A percentile compares a stretch with the other conserved stretches of the same genome.
Evolutionary conservation across 2,329 filamentous ascomycete species (phyloP).

Genomic region (Hymenoscyphus occultus): DNA sequence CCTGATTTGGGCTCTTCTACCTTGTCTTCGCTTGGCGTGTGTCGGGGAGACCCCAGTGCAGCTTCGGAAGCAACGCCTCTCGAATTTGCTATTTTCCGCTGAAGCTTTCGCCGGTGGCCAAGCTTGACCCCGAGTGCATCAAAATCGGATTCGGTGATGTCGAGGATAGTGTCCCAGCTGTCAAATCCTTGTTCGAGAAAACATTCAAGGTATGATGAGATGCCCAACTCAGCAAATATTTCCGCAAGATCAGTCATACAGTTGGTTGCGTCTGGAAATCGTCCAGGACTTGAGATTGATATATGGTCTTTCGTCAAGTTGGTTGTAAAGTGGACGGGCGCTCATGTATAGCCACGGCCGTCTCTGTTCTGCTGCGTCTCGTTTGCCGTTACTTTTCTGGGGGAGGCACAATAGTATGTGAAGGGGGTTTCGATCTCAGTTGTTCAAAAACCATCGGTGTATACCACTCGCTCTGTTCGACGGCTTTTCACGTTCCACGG

Average conservation of each 20-base stretch:
- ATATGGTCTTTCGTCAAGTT: background rate
- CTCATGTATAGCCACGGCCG: background rate
- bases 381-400: background rate
- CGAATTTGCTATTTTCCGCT: slow-evolving; percentile 74
- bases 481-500: slow-evolving; percentile 5
- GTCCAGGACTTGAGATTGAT: slow-evolving; percentile 30
- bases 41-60: slow-evolving; percentile 36
- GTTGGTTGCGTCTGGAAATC: slow-evolving; percentile 35
- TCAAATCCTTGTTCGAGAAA: slow-evolving; percentile 81
- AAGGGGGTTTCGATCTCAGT: background rate
- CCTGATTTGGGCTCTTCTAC: slow-evolving; percentile 53
- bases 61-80: slow-evolving; percentile 51
- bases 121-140: slow-evolving; percentile 75
- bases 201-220: slow-evolving; percentile 70
- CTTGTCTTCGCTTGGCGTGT: slow-evolving; percentile 55
- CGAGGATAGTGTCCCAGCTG: slow-evolving; percentile 77
- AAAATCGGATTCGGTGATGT: slow-evolving; percentile 81
- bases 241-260: slow-evolving; percentile 55
- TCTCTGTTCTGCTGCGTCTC: background rate
- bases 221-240: slow-evolving; percentile 71
- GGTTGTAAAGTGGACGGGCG: background rate
- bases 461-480: background rate
- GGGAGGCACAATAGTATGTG: background rate
- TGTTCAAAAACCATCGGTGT: background rate
- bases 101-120: slow-evolving; percentile 81